Evolutionary conservation across 2,329 filamentous ascomycete species (phyloP), one percentile per base, ranked within the genome.

Genomic region (Plectosphaerella plurivora): DNA sequence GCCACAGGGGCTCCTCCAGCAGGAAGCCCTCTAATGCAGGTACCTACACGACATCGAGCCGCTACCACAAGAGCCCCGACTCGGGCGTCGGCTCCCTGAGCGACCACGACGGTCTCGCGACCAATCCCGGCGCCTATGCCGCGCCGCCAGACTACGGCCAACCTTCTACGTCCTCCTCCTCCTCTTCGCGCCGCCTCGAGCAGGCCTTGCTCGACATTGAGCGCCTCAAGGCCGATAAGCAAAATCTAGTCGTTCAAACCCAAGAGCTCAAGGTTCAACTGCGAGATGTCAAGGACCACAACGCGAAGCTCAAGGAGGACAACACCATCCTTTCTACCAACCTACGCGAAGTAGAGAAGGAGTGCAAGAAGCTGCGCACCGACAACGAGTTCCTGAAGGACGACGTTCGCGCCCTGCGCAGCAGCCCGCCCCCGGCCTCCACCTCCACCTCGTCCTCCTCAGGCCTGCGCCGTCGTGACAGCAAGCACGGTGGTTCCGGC

Each of bases 261-360:
- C 42, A 47, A 12, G 45, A 51, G 45, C 37, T 37, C 46, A 52
- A 45, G 46, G 18, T 48, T 10, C 25, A 49, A n/a, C n/a, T 37
- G 11, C 20, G 45, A 16, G 45, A 53, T 10, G 33, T 41, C 47
- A 35, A 46, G 33, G 33, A 20, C 3, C 41, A 18, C 41, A 9
- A 5, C 4, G 41, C 4, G 11, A 44, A 44, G 41, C 44, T 57
- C 28, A 58, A 58, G 46, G 58, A 61, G 0, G 50, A 51, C 48
- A 51, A 50, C 25, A 44, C 53, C 22, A 28, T 47, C 9, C 37
- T 57, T 28, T 57, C 61, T 15, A 50, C 59, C 15, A 62, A 60
- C 47, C 45, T 65, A 10, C 56, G 58, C 56, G 11, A 50, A 33
- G 59, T 33, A 42, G 55, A 60, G 22, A 58, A 63, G 33, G 67